Conservation (phyloP, 306 rosid genomes). For the Inga oerstediana region DNA sequence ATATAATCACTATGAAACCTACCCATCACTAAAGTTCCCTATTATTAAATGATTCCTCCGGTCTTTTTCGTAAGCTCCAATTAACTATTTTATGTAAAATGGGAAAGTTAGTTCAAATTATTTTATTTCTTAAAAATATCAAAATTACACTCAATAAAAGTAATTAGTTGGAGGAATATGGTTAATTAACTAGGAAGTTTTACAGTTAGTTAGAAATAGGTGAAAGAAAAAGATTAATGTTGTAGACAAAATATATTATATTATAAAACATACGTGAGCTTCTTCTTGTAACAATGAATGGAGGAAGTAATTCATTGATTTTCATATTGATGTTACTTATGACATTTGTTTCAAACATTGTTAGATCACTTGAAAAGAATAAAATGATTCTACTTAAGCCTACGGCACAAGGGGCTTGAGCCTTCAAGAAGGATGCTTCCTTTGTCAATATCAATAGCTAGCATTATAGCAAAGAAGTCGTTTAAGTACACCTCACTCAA, state of each 20-base stretch:
- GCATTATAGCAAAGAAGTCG: too few species aligned
- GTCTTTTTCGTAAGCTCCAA: neutral
- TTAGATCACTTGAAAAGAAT: neutral
- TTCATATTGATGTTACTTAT: neutral
- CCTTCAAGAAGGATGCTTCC: slow-evolving; percentile 5
- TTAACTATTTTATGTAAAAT: neutral
- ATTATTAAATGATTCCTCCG: neutral
- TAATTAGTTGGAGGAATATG: too few species aligned
- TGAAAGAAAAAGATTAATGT: too few species aligned
- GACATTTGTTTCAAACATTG: neutral
- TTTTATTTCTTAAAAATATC: too few species aligned
- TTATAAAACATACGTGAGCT: neutral
- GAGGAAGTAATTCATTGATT: neutral
- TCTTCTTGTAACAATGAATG: neutral
- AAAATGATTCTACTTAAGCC: neutral
- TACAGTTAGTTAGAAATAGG: neutral
- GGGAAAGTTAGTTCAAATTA: neutral
- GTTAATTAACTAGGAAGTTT: neutral
- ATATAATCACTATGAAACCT: neutral
- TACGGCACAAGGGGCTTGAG: neutral
- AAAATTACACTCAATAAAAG: too few species aligned
- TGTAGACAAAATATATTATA: too few species aligned
- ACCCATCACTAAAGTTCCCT: neutral
- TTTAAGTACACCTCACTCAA: neutral
- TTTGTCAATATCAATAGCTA: neutral